Base-by-base conservation (phyloP, 106 monocot genomes). In the Chionographis japonica region DNA sequence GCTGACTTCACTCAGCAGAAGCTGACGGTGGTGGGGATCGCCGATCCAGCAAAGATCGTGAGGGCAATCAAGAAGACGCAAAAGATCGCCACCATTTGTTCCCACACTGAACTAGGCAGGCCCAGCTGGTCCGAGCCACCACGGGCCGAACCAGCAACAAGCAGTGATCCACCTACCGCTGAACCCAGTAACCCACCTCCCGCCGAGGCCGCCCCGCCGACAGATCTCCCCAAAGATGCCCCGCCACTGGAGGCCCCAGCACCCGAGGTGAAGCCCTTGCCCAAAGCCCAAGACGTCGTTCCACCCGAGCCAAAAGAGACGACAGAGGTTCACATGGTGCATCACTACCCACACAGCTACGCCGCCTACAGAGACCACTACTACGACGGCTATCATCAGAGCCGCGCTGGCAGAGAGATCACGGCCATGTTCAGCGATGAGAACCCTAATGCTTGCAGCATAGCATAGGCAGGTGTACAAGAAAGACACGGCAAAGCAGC, bases 361-460 rank as follows among this genome's bases (percentile, higher is more conserved):
- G 37, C 4, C 3, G 4, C 11, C 10, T 16, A 61, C 39, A 62
- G 12, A 9, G 39, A 62, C 0, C 84, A 72, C 11, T 79, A 81
- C 66, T 79, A 88, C 51, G 84, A 17, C 73, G 83, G 40, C 40
- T 74, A 76, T 66, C 35, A 60, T 19, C 65, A 76, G n/a, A n/a
- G n/a, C n/a, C n/a, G 51, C 61, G 79, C 73, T 68, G 72, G 76
- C 0, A 70, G 37, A 57, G 82, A 67, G 18, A 77, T 79, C 40
- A 68, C 66, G 14, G 79, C 88, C 17, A 50, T 82, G 50, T 92
- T 92, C 66, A 85, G 85, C 52, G 91, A 92, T 70, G 91, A 92
- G 75, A 92, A 92, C 58, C 85, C 91, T 18, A 88, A 85, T 75
- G 82, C 82, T 36, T 92, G 91, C 57, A 59, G 53, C 3, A 86